Evolutionary conservation across 2,329 filamentous ascomycete species (phyloP).

Genomic region (Penicillium thymicola): DNA sequence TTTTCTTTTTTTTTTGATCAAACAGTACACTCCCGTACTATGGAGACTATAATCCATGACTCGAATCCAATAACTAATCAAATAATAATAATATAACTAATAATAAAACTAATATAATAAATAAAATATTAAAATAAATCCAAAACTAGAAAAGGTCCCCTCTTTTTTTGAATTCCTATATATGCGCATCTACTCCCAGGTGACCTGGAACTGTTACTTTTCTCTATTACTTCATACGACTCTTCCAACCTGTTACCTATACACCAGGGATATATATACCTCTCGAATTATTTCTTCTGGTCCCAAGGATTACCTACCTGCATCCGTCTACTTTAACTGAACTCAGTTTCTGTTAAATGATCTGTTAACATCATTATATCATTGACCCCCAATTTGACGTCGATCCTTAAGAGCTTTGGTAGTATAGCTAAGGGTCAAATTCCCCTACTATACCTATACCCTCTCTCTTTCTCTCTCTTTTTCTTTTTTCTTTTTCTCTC

Average conservation of each 20-base stretch:
- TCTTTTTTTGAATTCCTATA: not conserved
- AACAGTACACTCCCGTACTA: too few species aligned
- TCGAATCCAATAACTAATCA: not conserved
- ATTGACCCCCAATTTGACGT: constrained; percentile 27
- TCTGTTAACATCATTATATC: constrained; percentile 24
- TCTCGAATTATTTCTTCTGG: not conserved
- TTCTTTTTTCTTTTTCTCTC: not conserved
- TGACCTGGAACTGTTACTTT: not conserved
- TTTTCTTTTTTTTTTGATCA: too few species aligned
- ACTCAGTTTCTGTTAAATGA: constrained; percentile 9
- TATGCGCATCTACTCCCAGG: constrained; percentile 1
- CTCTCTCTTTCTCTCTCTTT: not conserved
- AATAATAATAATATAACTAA: not conserved
- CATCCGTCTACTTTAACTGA: constrained; percentile 5
- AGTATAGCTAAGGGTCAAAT: constrained; percentile 20
- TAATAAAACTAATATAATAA: not conserved
- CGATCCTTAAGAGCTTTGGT: constrained; percentile 21
- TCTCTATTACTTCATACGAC: not conserved
- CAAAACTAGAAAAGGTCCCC: not conserved
- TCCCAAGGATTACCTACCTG: not conserved
- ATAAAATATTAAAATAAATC: constrained; percentile 9
- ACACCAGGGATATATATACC: too few species aligned
- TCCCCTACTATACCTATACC: not conserved
- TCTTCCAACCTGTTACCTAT: not conserved
- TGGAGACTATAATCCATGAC: not conserved